Evolutionary conservation across 192 early-diverging fungal species (phyloP).

Genomic region (Fimicolochytrium jonesii): DNA sequence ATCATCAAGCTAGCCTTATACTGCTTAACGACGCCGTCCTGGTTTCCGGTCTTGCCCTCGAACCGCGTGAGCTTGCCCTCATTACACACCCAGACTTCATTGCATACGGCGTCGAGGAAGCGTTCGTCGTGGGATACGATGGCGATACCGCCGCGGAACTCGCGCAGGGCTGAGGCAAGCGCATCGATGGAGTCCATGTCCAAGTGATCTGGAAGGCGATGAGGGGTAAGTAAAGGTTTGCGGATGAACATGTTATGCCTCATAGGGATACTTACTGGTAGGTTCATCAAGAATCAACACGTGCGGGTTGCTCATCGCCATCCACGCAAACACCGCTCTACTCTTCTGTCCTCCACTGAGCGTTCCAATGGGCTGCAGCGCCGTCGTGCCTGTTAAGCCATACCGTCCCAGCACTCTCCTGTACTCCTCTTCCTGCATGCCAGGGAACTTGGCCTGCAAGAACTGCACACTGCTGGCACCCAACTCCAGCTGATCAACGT

Average conservation of each 20-base stretch:
- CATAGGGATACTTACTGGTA: conserved; percentile 67
- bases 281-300: conserved; percentile 62
- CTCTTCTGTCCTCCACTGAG: conserved; percentile 97
- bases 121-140: conserved; percentile 83
- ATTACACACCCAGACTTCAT: conserved; percentile 92
- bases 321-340: conserved; percentile 59
- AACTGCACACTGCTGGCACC: conserved; percentile 79
- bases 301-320: conserved; percentile 51
- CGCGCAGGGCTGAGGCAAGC: conserved; percentile 75
- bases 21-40: conserved; percentile 55
- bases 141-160: conserved; percentile 91
- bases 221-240: neutral
- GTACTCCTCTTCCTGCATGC: conserved; percentile 92
- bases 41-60: conserved; percentile 54
- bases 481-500: conserved; percentile 95
- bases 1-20: conserved; percentile 24
- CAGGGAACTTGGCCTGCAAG: conserved; percentile 83
- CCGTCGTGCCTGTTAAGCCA: conserved; percentile 95
- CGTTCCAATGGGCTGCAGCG: conserved; percentile 89
- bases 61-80: conserved; percentile 79
- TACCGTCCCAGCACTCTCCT: conserved; percentile 88
- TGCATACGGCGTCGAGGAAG: conserved; percentile 77
- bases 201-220: conserved; percentile 45
- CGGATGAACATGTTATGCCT: neutral
- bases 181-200: conserved; percentile 88